Conservation (phyloP, 768 basidiomycete genomes). For the Glaciozyma antarctica region DNA sequence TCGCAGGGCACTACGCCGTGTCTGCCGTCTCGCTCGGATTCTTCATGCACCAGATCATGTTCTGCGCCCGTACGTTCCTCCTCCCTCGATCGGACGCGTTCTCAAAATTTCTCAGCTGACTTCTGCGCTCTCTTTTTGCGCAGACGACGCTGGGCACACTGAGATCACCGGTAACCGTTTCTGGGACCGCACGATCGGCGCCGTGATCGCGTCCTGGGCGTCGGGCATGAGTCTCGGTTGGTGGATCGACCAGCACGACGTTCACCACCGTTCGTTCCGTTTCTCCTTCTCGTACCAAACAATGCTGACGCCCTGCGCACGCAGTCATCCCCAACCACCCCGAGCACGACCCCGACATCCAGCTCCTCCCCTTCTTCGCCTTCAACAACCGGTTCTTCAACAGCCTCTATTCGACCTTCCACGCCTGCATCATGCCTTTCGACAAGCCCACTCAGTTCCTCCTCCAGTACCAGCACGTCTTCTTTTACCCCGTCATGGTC, state of each 20-base stretch:
- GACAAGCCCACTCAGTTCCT: constrained; percentile 59
- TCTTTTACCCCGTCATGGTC: constrained; percentile 80
- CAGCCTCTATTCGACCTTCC: constrained; percentile 84
- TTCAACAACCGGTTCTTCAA: constrained; percentile 33
- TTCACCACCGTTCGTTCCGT: constrained; percentile 72
- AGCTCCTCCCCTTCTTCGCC: constrained; percentile 5
- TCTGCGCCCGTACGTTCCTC: constrained; percentile 51
- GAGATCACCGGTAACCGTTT: constrained; percentile 83
- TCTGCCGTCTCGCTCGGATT: constrained; percentile 77
- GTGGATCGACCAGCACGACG: constrained; percentile 93
- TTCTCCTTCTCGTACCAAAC: not conserved
- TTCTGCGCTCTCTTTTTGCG: not conserved
- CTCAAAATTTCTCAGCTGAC: not conserved
- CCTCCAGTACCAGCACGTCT: constrained; percentile 69
- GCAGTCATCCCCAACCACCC: constrained; percentile 95
- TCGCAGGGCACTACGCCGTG: constrained; percentile 43
- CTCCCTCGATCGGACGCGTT: not conserved
- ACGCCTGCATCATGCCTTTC: constrained; percentile 73
- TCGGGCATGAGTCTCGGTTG: constrained; percentile 93
- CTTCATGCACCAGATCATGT: constrained; percentile 91
- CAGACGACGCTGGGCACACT: constrained; percentile 85
- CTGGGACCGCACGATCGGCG: constrained; percentile 67
- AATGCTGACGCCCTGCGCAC: constrained; percentile 4
- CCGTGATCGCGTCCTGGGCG: constrained; percentile 68
- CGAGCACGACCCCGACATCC: constrained; percentile 64